Conservation (phyloP, 345 rosid genomes). For the Hypericum perforatum region DNA sequence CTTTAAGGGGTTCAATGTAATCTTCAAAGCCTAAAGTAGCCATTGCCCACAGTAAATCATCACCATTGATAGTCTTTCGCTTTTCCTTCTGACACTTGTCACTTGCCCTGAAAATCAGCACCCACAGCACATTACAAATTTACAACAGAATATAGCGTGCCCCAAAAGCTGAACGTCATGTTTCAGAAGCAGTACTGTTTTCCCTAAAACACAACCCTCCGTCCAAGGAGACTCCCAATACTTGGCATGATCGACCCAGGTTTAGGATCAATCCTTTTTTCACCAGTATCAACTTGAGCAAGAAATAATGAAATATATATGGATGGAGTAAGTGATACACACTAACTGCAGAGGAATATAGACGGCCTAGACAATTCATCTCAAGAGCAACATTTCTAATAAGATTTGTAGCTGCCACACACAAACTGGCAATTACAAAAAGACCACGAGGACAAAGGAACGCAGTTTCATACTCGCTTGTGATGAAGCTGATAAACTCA, state of each 20-base stretch:
- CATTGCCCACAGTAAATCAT: conserved; percentile 10
- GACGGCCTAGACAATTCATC: too few species aligned
- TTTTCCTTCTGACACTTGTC: conserved; percentile 10
- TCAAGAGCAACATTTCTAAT: too few species aligned
- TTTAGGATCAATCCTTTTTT: too few species aligned
- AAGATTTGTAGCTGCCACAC: too few species aligned
- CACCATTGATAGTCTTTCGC: conserved; percentile 7
- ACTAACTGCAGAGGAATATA: too few species aligned
- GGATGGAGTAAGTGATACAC: too few species aligned
- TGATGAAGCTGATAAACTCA: conserved; percentile 10
- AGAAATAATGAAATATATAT: too few species aligned
- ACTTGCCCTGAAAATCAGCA: conserved; percentile 4
- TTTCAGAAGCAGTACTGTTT: not conserved
- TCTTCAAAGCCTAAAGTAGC: conserved; percentile 9
- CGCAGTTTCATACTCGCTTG: conserved; percentile 5
- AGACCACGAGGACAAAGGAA: not conserved
- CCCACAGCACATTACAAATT: too few species aligned
- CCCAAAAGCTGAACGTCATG: not conserved
- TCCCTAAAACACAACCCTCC: too few species aligned
- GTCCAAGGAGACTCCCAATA: too few species aligned
- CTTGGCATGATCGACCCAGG: too few species aligned
- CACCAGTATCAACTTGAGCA: too few species aligned
- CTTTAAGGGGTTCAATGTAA: conserved; percentile 7
- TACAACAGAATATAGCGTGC: not conserved
- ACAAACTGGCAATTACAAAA: not conserved